These are phyloP conservation scores for Magnolia kwangsiensis DNA, from an alignment of 164 flowering plant genomes.

Conservation along the genomic window DNA sequence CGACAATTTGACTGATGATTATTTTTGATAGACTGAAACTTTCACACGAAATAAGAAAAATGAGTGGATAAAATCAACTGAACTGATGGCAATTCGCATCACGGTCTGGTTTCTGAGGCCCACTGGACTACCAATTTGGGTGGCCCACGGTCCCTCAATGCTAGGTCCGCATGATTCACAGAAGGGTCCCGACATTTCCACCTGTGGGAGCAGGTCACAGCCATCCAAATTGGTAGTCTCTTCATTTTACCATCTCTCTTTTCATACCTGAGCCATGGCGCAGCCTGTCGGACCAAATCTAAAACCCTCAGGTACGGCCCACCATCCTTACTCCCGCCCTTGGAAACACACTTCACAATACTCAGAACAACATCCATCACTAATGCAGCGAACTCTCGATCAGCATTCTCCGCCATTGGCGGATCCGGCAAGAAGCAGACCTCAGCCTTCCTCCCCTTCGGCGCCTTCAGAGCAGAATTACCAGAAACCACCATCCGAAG, in stretches of 20 bases:
- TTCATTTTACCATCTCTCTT: not conserved
- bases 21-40: not conserved
- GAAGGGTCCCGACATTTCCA: too few relatives aligned
- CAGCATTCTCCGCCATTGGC: conserved; percentile 24
- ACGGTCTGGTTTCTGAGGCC: not conserved
- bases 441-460: conserved; percentile 17
- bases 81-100: not conserved
- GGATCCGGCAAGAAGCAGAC: conserved; percentile 31
- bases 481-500: conserved; percentile 23
- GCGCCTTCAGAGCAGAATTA: not conserved
- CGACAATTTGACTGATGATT: not conserved
- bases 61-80: not conserved
- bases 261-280: conserved; percentile 66
- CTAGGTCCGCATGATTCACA: too few relatives aligned
- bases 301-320: conserved; percentile 41
- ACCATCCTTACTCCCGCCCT: conserved; percentile 40
- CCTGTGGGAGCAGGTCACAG: not conserved
- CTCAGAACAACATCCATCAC: conserved; percentile 51
- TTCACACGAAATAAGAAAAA: not conserved
- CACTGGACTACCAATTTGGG: not conserved
- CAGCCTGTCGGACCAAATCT: conserved; percentile 47
- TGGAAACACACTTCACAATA: conserved; percentile 42
- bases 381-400: conserved; percentile 44
- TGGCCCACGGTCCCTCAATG: not conserved
- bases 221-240: not conserved